phyloP scores from a whole-genome alignment of 257 asterid species.

The Plantago ovata region DNA sequence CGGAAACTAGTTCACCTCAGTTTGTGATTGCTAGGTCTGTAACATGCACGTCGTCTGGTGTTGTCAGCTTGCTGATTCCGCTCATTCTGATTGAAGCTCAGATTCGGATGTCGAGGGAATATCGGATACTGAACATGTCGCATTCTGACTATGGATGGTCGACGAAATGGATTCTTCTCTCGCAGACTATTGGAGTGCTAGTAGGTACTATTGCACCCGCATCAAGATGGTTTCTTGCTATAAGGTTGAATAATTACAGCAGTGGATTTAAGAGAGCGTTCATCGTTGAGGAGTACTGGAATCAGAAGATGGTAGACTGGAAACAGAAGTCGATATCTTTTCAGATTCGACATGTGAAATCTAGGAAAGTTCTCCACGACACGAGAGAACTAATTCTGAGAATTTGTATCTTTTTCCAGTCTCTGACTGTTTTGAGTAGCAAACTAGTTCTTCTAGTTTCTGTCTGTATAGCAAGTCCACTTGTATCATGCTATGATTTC shows the following conservation, averaged over 20 bases:
- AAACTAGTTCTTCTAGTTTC: conserved; percentile 22
- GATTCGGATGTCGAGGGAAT: neutral
- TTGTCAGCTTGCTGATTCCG: conserved; percentile 3
- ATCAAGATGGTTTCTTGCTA: conserved; percentile 17
- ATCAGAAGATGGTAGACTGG: conserved; percentile 21
- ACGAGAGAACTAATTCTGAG: conserved; percentile 18
- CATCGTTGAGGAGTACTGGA: conserved; percentile 25
- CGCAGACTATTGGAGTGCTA: conserved; percentile 18
- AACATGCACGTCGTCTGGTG: conserved; percentile 21
- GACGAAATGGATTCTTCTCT: conserved; percentile 15
- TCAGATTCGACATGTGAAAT: neutral
- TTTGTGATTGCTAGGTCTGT: conserved; percentile 42
- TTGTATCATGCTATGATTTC: neutral
- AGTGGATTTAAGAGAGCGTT: neutral
- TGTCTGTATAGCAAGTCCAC: conserved; percentile 7
- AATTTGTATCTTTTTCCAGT: conserved; percentile 27
- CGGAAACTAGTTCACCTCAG: conserved; percentile 35
- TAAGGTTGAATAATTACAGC: neutral
- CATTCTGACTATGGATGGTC: conserved; percentile 9
- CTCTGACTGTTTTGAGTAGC: conserved; percentile 21
- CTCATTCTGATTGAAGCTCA: neutral
- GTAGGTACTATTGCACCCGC: conserved; percentile 17
- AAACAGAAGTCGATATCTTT: conserved; percentile 12
- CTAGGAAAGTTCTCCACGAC: conserved; percentile 22
- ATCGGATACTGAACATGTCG: neutral